Conservation (phyloP, 345 rosid species). For the Sisymbrium irio region DNA sequence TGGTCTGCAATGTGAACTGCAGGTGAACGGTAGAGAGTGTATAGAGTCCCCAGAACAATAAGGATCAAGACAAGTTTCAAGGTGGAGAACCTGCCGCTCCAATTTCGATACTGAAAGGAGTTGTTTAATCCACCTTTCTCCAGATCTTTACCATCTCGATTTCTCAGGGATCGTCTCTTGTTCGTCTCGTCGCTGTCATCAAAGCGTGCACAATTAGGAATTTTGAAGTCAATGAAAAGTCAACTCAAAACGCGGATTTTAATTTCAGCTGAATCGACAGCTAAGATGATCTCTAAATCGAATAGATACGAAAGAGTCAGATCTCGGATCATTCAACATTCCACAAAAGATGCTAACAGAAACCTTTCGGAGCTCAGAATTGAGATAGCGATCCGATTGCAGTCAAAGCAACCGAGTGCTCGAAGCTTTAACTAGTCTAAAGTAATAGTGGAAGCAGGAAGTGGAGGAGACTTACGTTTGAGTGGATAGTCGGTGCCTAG, state of each 20-base stretch:
- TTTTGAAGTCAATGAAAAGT: background rate
- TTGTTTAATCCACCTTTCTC: constrained; percentile 58
- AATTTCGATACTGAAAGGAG: constrained; percentile 58
- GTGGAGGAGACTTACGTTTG: constrained; percentile 39
- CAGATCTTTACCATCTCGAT: constrained; percentile 52
- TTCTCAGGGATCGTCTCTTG: constrained; percentile 53
- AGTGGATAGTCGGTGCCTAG: constrained; percentile 58
- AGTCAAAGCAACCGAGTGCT: background rate
- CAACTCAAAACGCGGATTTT: background rate
- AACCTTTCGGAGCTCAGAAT: background rate
- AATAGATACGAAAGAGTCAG: constrained; percentile 1
- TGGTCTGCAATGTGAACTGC: constrained; percentile 58
- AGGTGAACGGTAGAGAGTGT: constrained; percentile 63
- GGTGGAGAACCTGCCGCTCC: constrained; percentile 54
- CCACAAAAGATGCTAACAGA: background rate
- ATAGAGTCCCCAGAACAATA: constrained; percentile 56
- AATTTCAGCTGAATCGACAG: background rate
- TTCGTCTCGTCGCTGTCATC: constrained; percentile 55
- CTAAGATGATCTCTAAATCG: background rate
- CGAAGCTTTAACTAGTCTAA: background rate
- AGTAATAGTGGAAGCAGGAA: background rate
- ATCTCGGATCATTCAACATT: constrained; percentile 1
- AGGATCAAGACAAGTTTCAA: constrained; percentile 52
- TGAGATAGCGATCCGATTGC: constrained; percentile 6
- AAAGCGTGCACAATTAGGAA: no score